A percentile compares a stretch with the other conserved stretches of the same genome.
Conservation (phyloP, 2,329 filamentous ascomycete genomes). For the Dichotomopilus funicola region DNA sequence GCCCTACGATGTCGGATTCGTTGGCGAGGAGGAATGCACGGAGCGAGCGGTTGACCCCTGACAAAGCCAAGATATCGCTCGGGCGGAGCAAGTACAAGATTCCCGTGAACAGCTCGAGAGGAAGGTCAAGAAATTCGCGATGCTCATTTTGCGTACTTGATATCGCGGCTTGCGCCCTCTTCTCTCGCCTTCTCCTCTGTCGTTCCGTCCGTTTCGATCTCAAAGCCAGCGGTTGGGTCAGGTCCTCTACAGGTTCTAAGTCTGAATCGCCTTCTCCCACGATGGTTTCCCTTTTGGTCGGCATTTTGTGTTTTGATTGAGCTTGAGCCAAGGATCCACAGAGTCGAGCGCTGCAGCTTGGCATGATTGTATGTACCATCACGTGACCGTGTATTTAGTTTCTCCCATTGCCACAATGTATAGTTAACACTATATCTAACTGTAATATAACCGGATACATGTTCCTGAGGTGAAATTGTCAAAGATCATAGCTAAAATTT, state of each 20-base stretch:
- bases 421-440: no score
- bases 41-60: constrained; percentile 37
- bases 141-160: constrained; percentile 18
- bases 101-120: constrained; percentile 45
- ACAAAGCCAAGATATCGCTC: constrained; percentile 43
- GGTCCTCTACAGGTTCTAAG: constrained; percentile 26
- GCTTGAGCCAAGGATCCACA: background rate
- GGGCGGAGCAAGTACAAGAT: constrained; percentile 42
- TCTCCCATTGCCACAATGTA: no score
- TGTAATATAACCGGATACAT: no score
- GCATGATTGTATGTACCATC: no score
- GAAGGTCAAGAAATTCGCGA: constrained; percentile 39
- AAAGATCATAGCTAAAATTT: no score
- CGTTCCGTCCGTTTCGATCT: constrained; percentile 49
- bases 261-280: background rate
- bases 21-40: constrained; percentile 39
- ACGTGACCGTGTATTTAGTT: no score
- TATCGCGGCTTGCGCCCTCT: constrained; percentile 26
- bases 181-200: constrained; percentile 37
- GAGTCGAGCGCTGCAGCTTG: no score
- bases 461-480: no score
- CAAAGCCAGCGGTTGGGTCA: constrained; percentile 42
- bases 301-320: constrained; percentile 5
- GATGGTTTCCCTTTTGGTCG: background rate
- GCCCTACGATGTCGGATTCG: constrained; percentile 36